Conservation (phyloP, 2,329 filamentous ascomycete species). For the Hymenoscyphus albidus region DNA sequence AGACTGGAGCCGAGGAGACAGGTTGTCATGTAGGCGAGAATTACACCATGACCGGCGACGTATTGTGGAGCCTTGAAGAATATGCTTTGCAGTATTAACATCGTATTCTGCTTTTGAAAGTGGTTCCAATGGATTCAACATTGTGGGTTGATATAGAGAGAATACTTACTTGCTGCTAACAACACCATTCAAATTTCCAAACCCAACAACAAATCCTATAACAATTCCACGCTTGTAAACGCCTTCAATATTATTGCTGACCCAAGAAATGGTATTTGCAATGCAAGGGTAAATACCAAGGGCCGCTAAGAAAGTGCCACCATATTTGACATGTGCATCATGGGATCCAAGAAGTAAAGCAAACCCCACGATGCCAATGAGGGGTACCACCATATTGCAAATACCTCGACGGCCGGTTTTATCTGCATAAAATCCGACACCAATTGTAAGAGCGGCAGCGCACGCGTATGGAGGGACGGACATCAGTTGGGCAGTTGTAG, state of each 20-base stretch:
- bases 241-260: conserved; percentile 81
- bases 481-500: conserved; percentile 62
- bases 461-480: conserved; percentile 70
- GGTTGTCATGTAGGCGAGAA: conserved; percentile 68
- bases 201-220: conserved; percentile 81
- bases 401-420: conserved; percentile 65
- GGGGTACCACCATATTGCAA: conserved; percentile 71
- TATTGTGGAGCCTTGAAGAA: conserved; percentile 55
- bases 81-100: conserved; percentile 42
- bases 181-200: conserved; percentile 80
- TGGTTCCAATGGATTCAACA: background rate
- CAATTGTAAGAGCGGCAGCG: conserved; percentile 63
- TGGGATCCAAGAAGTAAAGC: conserved; percentile 67
- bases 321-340: conserved; percentile 68
- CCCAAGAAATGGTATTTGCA: conserved; percentile 81
- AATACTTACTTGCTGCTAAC: conserved; percentile 43
- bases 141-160: background rate
- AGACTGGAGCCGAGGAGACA: conserved; percentile 67
- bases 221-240: conserved; percentile 88
- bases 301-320: conserved; percentile 76
- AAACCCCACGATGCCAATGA: conserved; percentile 74
- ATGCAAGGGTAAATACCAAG: conserved; percentile 85
- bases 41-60: conserved; percentile 67
- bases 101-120: background rate
- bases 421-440: conserved; percentile 71